Conservation (phyloP, 179 eudicot species). For the Vitellaria paradoxa region DNA sequence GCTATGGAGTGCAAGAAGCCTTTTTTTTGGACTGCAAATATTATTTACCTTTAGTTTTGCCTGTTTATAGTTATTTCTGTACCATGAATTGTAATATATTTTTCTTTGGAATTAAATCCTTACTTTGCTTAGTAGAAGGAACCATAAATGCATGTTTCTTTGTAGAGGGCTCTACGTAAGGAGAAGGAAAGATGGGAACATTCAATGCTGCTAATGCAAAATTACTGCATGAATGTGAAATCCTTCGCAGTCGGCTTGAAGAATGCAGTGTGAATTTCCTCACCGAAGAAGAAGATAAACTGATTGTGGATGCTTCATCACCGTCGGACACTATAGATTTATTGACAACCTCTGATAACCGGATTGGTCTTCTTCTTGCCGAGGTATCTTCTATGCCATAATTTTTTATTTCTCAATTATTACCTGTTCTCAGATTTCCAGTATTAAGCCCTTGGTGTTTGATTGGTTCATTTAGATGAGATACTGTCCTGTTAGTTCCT, state of each 20-base stretch:
- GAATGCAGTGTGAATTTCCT: conserved; percentile 67
- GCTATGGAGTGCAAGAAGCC: no score
- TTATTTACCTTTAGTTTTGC: neutral
- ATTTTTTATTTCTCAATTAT: neutral
- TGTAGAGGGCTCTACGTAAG: conserved; percentile 54
- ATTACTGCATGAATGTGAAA: conserved; percentile 64
- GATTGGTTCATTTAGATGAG: neutral
- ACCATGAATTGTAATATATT: neutral
- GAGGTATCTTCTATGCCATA: conserved; percentile 46
- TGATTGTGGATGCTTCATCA: conserved; percentile 56
- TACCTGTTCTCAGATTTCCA: neutral
- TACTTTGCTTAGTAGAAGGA: neutral
- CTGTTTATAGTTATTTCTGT: neutral
- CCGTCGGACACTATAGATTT: conserved; percentile 61
- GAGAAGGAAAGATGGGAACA: conserved; percentile 60
- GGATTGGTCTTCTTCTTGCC: conserved; percentile 78
- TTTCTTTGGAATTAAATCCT: neutral
- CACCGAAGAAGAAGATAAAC: conserved; percentile 61
- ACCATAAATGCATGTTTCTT: conserved; percentile 17
- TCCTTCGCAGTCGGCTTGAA: conserved; percentile 68
- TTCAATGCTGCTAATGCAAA: conserved; percentile 48
- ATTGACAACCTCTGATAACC: conserved; percentile 62
- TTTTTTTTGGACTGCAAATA: no score
- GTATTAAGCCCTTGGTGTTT: neutral
- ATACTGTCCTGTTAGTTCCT: neutral